Evolutionary conservation across 176 grass and related monocot genomes (phyloP), one percentile per base, ranked within the genome.

Genomic region (Carex myosuroides): DNA sequence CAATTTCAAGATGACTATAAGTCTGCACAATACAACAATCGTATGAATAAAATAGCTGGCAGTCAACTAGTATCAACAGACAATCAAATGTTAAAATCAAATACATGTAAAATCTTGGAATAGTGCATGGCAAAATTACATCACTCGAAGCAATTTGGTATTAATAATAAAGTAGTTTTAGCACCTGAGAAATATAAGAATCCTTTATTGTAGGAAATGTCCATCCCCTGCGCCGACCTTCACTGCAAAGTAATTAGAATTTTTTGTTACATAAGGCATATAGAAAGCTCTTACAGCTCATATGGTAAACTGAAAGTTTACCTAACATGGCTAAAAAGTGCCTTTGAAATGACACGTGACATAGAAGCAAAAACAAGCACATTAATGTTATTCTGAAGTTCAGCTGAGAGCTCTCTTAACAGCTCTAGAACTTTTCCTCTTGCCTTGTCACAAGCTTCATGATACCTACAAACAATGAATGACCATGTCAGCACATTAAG

Each of bases 241-340:
- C 95, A 84, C 95, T 98, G 92, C 66, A 86, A 63, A 85, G 18
- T 13, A 76, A 56, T 14, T 55, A 76, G 21, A 76, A 16, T 3
- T 76, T 76, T 48, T 29, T 32, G 59, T 65, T 50, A 61, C 13
- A 81, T 18, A 77, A 8, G 35, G 60, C 20, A 60, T 54, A 65
- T 64, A 75, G 37, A 64, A 32, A 41, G 53, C 44, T 20, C 20
- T 75, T 21, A 1, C 21, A 2, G 16, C 22, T 20, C 72, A 17
- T 65, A 17, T 60, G 76, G 85, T 62, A 60, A 60, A 63, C 85
- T 89, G 64, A 83, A 18, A 72, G 85, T 83, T 89, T 84, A 98
- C 95, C 95, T 91, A 65, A 93, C 91, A 85, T 98, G 95, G 88
- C 92, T 83, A 88, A 94, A 94, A 65, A 98, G 87, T 64, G 95